Evolutionary conservation across 2,329 filamentous ascomycete genomes (phyloP), one percentile per base, ranked within the genome.

Genomic region (Juglanconis juglandina): DNA sequence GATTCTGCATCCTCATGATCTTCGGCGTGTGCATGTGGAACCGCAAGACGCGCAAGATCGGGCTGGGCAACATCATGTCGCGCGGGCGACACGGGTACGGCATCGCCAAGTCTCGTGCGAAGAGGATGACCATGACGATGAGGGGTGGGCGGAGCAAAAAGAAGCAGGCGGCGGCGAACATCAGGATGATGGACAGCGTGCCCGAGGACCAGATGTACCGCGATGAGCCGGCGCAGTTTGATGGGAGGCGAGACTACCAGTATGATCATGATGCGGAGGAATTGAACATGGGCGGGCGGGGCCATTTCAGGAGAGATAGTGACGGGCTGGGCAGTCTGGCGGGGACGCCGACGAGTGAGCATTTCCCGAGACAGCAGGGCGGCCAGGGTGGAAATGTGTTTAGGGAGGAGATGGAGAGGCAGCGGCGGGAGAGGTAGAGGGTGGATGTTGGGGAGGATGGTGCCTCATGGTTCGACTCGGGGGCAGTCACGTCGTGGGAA

Each of bases 21-120:
- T 48, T 87, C 73, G 76, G 87, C 72, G 69, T 86, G 72, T 77
- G 81, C 74, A 57, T 87, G 76, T 84, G 78, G 77, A 83, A 85
- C 71, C 75, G 77, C 58, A 76, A 79, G 66, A 71, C 75, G n/a
- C 77, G 83, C 59, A 69, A 69, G 62, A 82, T 86, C 62, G 72
- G 73, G 4, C 67, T 86, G 51, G 81, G 79, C 56, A 81, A 79
- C 66, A 72, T 85, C 71, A 81, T 84, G 76, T 73, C 78, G 66
- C 77, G 80, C 41, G 42, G 62, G 14, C 49, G 65, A 24, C 67
- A 75, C 63, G 77, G 81, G 46, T 81, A 81, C 69, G 77, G 79
- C 60, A 71, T 76, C 9, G 64, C 68, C 51, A 68, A 67, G 64
- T 67, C 62, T 55, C 63, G 73, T 59, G 72, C 69, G 63, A 68